Evolutionary conservation across 2,329 filamentous ascomycete species (phyloP).

Genomic region (Acephala macrosclerotiorum): DNA sequence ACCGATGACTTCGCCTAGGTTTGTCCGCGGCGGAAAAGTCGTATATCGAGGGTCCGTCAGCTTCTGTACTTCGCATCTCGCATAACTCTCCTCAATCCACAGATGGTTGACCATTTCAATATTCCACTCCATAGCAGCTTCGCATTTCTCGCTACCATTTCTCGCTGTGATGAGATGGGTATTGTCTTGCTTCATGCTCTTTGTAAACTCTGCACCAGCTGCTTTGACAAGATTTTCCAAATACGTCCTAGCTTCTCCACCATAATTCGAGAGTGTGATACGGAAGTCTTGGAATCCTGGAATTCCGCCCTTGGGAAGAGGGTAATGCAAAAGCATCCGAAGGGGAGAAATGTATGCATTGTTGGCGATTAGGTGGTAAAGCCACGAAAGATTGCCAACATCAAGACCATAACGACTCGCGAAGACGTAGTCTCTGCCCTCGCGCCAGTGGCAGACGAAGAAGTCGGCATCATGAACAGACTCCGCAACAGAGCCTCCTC

Average conservation of each 20-base stretch:
- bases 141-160: conserved; percentile 88
- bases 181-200: conserved; percentile 94
- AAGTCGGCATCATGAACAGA: conserved; percentile 77
- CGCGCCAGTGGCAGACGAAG: conserved; percentile 86
- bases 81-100: conserved; percentile 97
- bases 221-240: conserved; percentile 90
- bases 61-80: conserved; percentile 79
- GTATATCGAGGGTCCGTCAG: conserved; percentile 79
- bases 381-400: conserved; percentile 92
- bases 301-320: conserved; percentile 78
- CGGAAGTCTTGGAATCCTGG: conserved; percentile 77
- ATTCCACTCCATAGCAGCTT: conserved; percentile 91
- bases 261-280: conserved; percentile 96
- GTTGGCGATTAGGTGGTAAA: conserved; percentile 89
- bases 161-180: conserved; percentile 95
- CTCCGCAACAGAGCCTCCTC: conserved; percentile 74
- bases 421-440: conserved; percentile 77
- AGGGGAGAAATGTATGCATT: conserved; percentile 90
- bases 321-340: conserved; percentile 87
- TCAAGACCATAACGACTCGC: conserved; percentile 82
- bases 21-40: conserved; percentile 87
- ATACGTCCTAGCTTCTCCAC: conserved; percentile 91
- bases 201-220: conserved; percentile 87
- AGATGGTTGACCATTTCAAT: conserved; percentile 91
- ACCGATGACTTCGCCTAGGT: conserved; percentile 91